Evolutionary conservation across 345 rosid species (phyloP).

Genomic region (Corchorus olitorius): DNA sequence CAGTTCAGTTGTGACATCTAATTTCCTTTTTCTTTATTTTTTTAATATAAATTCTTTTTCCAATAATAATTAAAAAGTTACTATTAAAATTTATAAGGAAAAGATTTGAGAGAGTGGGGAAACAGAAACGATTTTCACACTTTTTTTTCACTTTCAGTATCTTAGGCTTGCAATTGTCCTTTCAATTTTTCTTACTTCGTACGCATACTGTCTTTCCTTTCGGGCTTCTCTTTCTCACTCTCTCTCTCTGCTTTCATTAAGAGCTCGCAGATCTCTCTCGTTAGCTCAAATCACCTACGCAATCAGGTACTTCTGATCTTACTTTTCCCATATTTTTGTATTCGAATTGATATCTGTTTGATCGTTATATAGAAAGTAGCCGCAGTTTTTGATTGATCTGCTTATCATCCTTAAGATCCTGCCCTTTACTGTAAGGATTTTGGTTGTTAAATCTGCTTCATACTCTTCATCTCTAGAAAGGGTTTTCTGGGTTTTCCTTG

Average conservation of each 20-base stretch:
- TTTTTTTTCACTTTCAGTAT: not conserved
- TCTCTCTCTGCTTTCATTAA: slow-evolving; percentile 10
- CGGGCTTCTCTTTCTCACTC: not conserved
- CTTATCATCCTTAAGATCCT: slow-evolving; percentile 3
- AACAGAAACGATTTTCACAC: not conserved
- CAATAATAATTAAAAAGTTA: too few relatives aligned
- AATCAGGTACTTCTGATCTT: slow-evolving; percentile 17
- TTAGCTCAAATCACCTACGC: not conserved
- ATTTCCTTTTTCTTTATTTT: too few relatives aligned
- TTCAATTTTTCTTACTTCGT: not conserved
- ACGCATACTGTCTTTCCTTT: slow-evolving; percentile 1
- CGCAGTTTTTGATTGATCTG: slow-evolving; percentile 19
- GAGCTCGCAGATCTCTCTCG: slow-evolving; percentile 18
- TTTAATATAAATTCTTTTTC: too few relatives aligned
- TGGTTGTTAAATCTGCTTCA: slow-evolving; percentile 1
- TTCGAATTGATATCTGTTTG: not conserved
- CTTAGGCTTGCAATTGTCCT: not conserved
- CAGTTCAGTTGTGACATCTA: too few relatives aligned
- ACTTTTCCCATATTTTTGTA: not conserved
- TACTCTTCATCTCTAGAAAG: not conserved
- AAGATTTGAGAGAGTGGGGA: too few relatives aligned
- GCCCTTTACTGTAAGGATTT: not conserved
- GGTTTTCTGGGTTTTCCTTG: not conserved
- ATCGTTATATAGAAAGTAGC: not conserved
- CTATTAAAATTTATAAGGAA: too few relatives aligned